These are phyloP conservation scores for Polygonum aviculare DNA, from an alignment of 148 eudicot genomes.

Conservation along the genomic window DNA sequence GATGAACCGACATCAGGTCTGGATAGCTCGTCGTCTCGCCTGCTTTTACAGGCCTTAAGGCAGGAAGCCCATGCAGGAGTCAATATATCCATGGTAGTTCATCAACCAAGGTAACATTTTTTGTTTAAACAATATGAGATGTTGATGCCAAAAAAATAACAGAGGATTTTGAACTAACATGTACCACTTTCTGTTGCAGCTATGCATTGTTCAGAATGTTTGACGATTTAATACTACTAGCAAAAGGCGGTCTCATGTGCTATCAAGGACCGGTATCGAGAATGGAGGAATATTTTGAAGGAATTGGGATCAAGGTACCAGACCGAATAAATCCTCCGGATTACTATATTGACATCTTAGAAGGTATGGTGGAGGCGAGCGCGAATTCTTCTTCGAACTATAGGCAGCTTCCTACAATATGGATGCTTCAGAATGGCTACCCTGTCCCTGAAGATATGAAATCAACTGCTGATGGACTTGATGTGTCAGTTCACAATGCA, in stretches of 20 bases:
- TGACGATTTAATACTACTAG: constrained; percentile 16
- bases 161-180: not conserved
- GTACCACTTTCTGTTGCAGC: constrained; percentile 7
- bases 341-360: constrained; percentile 17
- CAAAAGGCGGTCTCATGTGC: constrained; percentile 19
- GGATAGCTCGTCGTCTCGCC: constrained; percentile 18
- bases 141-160: not conserved
- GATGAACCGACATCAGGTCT: constrained; percentile 23
- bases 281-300: constrained; percentile 14
- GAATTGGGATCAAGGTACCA: constrained; percentile 15
- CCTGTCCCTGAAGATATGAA: constrained; percentile 16
- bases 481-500: not conserved
- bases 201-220: constrained; percentile 22
- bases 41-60: constrained; percentile 14
- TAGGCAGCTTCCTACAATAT: constrained; percentile 12
- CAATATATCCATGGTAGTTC: constrained; percentile 18
- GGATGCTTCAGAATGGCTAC: constrained; percentile 22
- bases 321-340: constrained; percentile 20
- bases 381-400: not conserved
- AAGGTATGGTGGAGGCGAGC: constrained; percentile 12
- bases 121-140: not conserved
- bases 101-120: constrained; percentile 16
- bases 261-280: constrained; percentile 16
- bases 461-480: constrained; percentile 6
- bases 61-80: constrained; percentile 19